A percentile compares a stretch with the other conserved stretches of the same genome.
Evolutionary conservation across 805 yeast genomes (phyloP).

Genomic region (Barnettozyma wickerhamii): DNA sequence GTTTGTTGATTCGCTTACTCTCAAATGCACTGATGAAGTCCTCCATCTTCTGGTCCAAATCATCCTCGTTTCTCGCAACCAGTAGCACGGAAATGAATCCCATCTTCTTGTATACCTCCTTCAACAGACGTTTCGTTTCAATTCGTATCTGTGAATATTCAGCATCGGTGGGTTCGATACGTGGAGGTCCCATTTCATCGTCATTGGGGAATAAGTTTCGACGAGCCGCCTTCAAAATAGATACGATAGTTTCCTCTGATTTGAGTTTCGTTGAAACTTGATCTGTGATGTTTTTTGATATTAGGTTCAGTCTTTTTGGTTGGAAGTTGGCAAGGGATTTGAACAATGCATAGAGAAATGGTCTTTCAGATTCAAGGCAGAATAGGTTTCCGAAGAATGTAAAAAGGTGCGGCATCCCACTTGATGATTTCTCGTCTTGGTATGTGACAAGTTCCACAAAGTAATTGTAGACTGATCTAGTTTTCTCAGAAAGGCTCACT

Average conservation of each 20-base stretch:
- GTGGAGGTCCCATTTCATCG: constrained; percentile 45
- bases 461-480: no score
- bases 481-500: no score
- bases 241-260: constrained; percentile 17
- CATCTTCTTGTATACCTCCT: constrained; percentile 18
- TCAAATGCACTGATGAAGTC: constrained; percentile 32
- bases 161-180: constrained; percentile 36
- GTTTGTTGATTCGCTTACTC: constrained; percentile 38
- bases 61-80: constrained; percentile 20
- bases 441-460: no score
- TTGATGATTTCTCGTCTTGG: no score
- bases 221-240: constrained; percentile 29
- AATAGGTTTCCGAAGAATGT: constrained; percentile 24
- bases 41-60: constrained; percentile 23
- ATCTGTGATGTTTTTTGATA: constrained; percentile 20
- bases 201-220: constrained; percentile 43
- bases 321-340: constrained; percentile 20
- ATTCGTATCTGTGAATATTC: constrained; percentile 32
- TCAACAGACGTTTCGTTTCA: constrained; percentile 25
- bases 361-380: constrained; percentile 21
- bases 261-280: constrained; percentile 14
- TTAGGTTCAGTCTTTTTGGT: constrained; percentile 12
- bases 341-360: constrained; percentile 27
- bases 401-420: constrained; percentile 20
- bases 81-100: constrained; percentile 17